These are phyloP conservation scores for Podospora fimiseda DNA, from an alignment of 495 filamentous ascomycete genomes.

Conservation along the genomic window DNA sequence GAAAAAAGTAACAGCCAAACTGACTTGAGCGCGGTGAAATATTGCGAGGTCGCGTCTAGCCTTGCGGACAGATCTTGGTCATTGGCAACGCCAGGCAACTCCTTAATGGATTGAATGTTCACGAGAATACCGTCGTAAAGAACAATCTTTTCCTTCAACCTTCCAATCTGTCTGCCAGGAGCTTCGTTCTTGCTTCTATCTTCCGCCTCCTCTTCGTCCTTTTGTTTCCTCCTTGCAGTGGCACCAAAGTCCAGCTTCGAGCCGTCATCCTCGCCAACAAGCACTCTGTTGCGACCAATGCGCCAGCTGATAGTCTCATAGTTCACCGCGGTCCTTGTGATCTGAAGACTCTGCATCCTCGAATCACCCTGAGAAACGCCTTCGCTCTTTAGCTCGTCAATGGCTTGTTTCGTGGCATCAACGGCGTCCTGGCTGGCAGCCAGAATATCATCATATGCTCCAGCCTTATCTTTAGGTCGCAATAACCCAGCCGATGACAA, in stretches of 20 bases:
- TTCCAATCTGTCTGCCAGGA: constrained; percentile 60
- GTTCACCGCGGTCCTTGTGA: constrained; percentile 87
- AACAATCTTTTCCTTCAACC: constrained; percentile 79
- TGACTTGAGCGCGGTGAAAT: constrained; percentile 85
- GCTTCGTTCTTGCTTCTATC: constrained; percentile 50
- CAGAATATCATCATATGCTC: constrained; percentile 87
- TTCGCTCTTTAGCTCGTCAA: constrained; percentile 80
- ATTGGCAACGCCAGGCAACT: constrained; percentile 84
- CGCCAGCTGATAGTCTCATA: constrained; percentile 92
- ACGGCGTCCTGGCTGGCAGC: constrained; percentile 89
- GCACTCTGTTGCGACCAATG: constrained; percentile 82
- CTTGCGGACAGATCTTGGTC: constrained; percentile 70
- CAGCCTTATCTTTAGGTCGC: constrained; percentile 55
- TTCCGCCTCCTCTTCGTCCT: constrained; percentile 34
- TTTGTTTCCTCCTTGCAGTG: constrained; percentile 34
- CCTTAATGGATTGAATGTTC: constrained; percentile 83
- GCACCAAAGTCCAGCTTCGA: constrained; percentile 49
- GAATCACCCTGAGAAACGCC: constrained; percentile 77
- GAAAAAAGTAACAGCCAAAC: constrained; percentile 10
- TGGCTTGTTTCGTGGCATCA: constrained; percentile 85
- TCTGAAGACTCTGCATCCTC: constrained; percentile 86
- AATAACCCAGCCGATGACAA: constrained; percentile 53
- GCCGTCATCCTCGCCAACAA: constrained; percentile 75
- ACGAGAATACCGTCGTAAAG: constrained; percentile 88
- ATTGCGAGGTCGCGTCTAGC: constrained; percentile 67